Conservation (phyloP, 257 asterid genomes). For the Eucommia ulmoides region DNA sequence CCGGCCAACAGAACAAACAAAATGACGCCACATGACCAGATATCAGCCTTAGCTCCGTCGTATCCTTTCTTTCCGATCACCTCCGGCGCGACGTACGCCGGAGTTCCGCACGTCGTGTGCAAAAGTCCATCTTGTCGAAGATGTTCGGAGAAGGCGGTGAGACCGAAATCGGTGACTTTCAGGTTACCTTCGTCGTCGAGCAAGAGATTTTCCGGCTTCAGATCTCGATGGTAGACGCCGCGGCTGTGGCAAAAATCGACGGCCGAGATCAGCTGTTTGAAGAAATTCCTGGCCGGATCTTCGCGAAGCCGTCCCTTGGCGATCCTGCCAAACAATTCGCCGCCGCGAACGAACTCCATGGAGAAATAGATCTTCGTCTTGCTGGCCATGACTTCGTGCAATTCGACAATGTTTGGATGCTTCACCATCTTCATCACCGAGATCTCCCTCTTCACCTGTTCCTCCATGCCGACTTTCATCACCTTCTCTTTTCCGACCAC, state of each 20-base stretch:
- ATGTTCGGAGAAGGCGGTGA: constrained; percentile 48
- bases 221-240: constrained; percentile 52
- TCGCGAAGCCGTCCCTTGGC: constrained; percentile 39
- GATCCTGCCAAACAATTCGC: constrained; percentile 46
- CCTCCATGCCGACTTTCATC: constrained; percentile 61
- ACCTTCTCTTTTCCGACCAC: constrained; percentile 62
- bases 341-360: constrained; percentile 63
- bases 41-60: constrained; percentile 52
- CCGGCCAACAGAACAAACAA: constrained; percentile 52
- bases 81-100: constrained; percentile 67
- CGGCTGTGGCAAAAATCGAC: constrained; percentile 70
- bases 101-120: constrained; percentile 71
- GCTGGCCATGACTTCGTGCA: constrained; percentile 66
- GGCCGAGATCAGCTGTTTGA: constrained; percentile 61
- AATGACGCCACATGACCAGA: constrained; percentile 70
- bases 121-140: constrained; percentile 50
- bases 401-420: constrained; percentile 59
- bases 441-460: constrained; percentile 67
- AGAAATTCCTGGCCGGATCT: constrained; percentile 42
- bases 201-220: constrained; percentile 58
- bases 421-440: constrained; percentile 68
- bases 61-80: constrained; percentile 57
- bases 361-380: constrained; percentile 52
- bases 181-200: constrained; percentile 50
- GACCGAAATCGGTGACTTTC: constrained; percentile 60